phyloP scores from a whole-genome alignment of 2,329 filamentous ascomycete species.

The Sporothrix schenckii region DNA sequence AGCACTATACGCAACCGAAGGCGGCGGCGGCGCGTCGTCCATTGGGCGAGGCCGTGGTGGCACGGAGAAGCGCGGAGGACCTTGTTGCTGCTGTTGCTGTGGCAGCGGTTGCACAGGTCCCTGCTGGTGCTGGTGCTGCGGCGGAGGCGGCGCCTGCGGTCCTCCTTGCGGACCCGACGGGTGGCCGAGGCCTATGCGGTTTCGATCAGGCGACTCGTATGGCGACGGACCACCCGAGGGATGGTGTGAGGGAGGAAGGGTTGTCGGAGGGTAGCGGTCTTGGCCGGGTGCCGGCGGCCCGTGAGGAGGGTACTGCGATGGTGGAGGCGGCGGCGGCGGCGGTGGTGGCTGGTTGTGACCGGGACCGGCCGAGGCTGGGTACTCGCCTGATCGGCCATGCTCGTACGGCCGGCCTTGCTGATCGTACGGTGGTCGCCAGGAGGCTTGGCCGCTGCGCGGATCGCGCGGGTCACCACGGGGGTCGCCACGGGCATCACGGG shows the following conservation, averaged over 20 bases:
- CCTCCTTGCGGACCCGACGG: conserved; percentile 29
- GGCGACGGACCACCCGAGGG: conserved; percentile 40
- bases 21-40: conserved; percentile 56
- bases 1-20: conserved; percentile 54
- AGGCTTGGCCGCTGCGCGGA: conserved; percentile 33
- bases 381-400: conserved; percentile 47
- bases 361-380: conserved; percentile 48
- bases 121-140: conserved; percentile 41
- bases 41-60: conserved; percentile 47
- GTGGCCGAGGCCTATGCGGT: conserved; percentile 46
- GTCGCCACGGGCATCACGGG: background rate
- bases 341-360: conserved; percentile 7
- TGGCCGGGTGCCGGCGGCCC: conserved; percentile 44
- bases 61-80: conserved; percentile 13
- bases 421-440: conserved; percentile 50
- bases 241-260: conserved; percentile 43
- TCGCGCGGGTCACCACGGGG: conserved; percentile 48
- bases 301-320: conserved; percentile 43
- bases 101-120: conserved; percentile 39
- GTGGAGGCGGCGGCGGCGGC: conserved; percentile 40
- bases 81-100: conserved; percentile 43
- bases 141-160: conserved; percentile 40
- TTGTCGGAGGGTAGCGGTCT: conserved; percentile 47
- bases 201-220: conserved; percentile 58
- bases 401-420: conserved; percentile 48